Conservation (phyloP, 306 rosid genomes). For the Vicia faba region DNA sequence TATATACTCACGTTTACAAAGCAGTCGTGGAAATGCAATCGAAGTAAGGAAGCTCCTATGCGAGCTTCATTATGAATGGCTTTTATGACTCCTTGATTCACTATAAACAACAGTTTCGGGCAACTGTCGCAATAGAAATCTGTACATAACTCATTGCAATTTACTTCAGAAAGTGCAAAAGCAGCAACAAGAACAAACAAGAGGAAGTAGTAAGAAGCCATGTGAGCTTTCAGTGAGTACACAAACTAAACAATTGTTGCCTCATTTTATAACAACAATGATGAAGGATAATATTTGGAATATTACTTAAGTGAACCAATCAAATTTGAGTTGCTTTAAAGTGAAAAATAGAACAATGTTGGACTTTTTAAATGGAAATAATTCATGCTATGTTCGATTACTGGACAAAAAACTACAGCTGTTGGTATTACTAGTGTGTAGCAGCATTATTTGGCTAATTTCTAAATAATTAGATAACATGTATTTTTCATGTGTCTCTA, state of each 20-base stretch:
- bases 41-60: constrained; percentile 61
- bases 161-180: constrained; percentile 28
- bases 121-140: constrained; percentile 46
- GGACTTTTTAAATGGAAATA: background rate
- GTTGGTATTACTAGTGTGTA: background rate
- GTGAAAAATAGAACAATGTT: background rate
- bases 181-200: constrained; percentile 37
- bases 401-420: background rate
- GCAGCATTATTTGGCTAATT: background rate
- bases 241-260: background rate
- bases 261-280: constrained; percentile 10
- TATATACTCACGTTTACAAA: constrained; percentile 58
- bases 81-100: constrained; percentile 41
- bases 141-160: constrained; percentile 32
- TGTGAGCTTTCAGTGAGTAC: background rate
- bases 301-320: background rate
- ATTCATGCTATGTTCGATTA: background rate
- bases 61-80: constrained; percentile 51
- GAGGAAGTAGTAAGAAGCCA: constrained; percentile 46
- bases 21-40: constrained; percentile 70
- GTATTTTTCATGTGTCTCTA: too few species aligned
- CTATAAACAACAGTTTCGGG: constrained; percentile 47
- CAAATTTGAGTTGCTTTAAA: constrained; percentile 28
- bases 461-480: too few species aligned
- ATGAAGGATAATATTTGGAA: background rate